Base-by-base conservation (phyloP, 1,284 basidiomycete genomes). In the Grifola frondosa region DNA sequence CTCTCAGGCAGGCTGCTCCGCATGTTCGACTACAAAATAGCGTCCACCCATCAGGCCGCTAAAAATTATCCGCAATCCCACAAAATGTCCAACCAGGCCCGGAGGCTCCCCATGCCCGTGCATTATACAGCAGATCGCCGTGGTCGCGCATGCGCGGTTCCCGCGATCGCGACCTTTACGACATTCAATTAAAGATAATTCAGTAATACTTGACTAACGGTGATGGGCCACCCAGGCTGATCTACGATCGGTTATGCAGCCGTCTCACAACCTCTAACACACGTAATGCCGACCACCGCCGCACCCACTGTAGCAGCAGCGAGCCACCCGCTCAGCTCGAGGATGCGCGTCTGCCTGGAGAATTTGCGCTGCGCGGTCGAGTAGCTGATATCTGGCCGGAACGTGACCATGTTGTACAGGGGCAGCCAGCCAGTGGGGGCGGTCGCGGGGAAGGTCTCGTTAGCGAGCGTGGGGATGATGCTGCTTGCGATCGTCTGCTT, bases 361-460 rank as follows among this genome's bases (percentile, higher is more conserved):
- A 80, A 81, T 61, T 80, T 82, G 54, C 67, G 73, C 58, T 76
- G 75, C 31, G 80, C 90, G 28, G 77, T 79, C 46, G 84, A 83
- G 63, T 98, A 98, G 59, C 85, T 87, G 52, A 97, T 80, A 65
- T 97, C 95, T 32, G 92, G 91, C 29, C 93, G 80, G 72, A 99
- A 99, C 28, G 96, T 97, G 52, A 97, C 89, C 93, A 98, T 96
- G 24, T 90, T 90, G 66, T 99, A 99, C 40, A 97, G 74, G 38
- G 91, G 90, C 44, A 91, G 77, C 96, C 96, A 99, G 25, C 88
- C 89, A 45, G 66, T 65, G 28, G 84, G 80, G 41, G 71, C 64
- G 39, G 64, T 60, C 46, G 77, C 60, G 34, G 78, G 74, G 61
- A 85, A 90, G 13, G 81, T 69, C 37, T 71, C 67, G 16, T 50